These are phyloP conservation scores for Leishmania lainsoni DNA, from an alignment of 208 protist genomes.

Conservation along the genomic window DNA sequence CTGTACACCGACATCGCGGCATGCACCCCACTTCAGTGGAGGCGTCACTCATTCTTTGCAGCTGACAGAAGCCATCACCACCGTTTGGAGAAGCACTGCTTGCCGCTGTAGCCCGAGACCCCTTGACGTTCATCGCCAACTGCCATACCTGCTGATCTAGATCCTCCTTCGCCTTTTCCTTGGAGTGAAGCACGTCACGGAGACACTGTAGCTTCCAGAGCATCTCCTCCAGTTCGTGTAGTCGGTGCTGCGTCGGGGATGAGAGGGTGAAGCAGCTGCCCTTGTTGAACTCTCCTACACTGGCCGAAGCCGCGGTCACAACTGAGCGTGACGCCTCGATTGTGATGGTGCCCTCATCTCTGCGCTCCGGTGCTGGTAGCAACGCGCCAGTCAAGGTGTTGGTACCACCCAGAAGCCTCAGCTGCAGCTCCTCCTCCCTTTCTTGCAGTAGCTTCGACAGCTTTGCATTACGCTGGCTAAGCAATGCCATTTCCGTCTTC, in stretches of 20 bases:
- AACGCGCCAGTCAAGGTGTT: neutral
- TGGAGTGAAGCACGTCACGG: conserved; percentile 8
- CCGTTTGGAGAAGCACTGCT: neutral
- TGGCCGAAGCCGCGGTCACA: too few species aligned
- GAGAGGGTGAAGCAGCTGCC: neutral
- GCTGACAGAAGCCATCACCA: neutral
- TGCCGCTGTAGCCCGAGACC: neutral
- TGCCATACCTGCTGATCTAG: conserved; percentile 20
- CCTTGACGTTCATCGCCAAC: neutral
- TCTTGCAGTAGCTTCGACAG: conserved; percentile 25
- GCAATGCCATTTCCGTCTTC: conserved; percentile 53
- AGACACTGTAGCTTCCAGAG: conserved; percentile 19
- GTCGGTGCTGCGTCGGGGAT: neutral
- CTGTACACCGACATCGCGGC: conserved; percentile 10
- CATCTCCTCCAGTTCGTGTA: conserved; percentile 11
- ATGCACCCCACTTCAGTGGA: neutral
- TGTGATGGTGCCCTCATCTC: conserved; percentile 12
- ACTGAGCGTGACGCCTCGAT: neutral
- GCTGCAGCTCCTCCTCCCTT: conserved; percentile 20
- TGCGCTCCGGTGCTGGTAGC: conserved; percentile 1
- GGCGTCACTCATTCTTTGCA: neutral
- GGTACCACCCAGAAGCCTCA: neutral
- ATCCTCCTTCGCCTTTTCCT: neutral
- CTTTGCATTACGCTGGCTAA: conserved; percentile 43
- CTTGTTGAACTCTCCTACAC: neutral